Conservation (phyloP, 1,284 basidiomycete species). For the Naganishia sp. region DNA sequence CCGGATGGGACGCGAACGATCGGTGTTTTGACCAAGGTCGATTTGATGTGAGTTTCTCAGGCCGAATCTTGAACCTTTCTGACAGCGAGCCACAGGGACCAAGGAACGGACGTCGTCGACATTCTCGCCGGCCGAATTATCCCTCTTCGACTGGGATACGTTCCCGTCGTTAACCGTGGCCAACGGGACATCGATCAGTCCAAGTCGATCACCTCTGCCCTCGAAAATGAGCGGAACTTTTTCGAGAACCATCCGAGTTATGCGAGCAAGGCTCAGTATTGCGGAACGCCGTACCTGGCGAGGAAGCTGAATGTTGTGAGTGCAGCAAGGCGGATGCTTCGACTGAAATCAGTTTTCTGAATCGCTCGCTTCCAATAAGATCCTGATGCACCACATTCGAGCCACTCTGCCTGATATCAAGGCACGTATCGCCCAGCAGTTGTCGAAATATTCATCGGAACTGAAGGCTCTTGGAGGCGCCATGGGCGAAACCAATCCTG, state of each 20-base stretch:
- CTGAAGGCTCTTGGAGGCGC: constrained; percentile 82
- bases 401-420: constrained; percentile 97
- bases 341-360: not conserved
- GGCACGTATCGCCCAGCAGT: constrained; percentile 80
- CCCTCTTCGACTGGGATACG: constrained; percentile 91
- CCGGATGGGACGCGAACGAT: constrained; percentile 93
- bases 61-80: not conserved
- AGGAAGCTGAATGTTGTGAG: constrained; percentile 90
- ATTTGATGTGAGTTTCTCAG: constrained; percentile 76
- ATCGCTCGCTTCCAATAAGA: constrained; percentile 57
- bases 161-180: constrained; percentile 95
- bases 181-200: constrained; percentile 92
- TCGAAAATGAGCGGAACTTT: constrained; percentile 87
- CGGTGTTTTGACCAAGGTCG: constrained; percentile 96
- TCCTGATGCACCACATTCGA: constrained; percentile 97
- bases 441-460: constrained; percentile 83
- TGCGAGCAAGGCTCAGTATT: constrained; percentile 90
- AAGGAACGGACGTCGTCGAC: constrained; percentile 95
- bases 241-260: constrained; percentile 93
- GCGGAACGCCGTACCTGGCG: constrained; percentile 96
- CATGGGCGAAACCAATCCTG: constrained; percentile 79
- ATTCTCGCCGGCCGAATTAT: constrained; percentile 95
- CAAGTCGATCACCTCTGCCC: constrained; percentile 78
- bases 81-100: constrained; percentile 64
- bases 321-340: constrained; percentile 20